Evolutionary conservation across 495 filamentous ascomycete species (phyloP).

Genomic region (Talaromyces nanjingensis): DNA sequence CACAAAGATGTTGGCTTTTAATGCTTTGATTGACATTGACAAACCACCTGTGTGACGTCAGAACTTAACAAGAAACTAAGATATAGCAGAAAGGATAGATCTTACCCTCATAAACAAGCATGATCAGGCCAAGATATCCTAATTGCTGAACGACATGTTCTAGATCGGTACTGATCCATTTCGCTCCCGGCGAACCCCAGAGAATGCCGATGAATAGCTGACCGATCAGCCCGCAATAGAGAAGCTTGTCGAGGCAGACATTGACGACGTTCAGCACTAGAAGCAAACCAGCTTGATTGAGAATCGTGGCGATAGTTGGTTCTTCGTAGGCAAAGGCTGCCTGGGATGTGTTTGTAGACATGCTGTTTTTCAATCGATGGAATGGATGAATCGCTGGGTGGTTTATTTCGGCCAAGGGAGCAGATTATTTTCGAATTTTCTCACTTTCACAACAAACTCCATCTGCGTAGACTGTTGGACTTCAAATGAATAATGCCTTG

Average conservation of each 20-base stretch:
- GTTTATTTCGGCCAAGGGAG: too few relatives aligned
- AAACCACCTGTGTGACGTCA: constrained; percentile 57
- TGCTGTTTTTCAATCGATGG: not conserved
- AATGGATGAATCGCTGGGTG: too few relatives aligned
- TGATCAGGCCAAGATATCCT: constrained; percentile 70
- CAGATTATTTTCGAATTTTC: too few relatives aligned
- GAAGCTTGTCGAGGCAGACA: constrained; percentile 47
- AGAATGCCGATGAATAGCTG: constrained; percentile 67
- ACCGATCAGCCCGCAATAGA: constrained; percentile 69
- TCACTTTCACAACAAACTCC: too few relatives aligned
- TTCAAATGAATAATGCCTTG: too few relatives aligned
- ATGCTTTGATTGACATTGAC: constrained; percentile 50
- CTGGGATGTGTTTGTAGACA: constrained; percentile 10
- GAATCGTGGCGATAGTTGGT: constrained; percentile 48
- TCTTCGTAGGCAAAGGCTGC: constrained; percentile 50
- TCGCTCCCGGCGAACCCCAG: constrained; percentile 56
- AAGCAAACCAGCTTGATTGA: constrained; percentile 58
- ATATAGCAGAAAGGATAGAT: not conserved
- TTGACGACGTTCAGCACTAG: constrained; percentile 57
- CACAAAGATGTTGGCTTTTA: constrained; percentile 54
- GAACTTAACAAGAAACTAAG: not conserved
- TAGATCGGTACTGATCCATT: constrained; percentile 40
- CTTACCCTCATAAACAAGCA: constrained; percentile 66
- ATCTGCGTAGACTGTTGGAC: too few relatives aligned
- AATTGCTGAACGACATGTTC: constrained; percentile 56